A percentile compares a stretch with the other conserved stretches of the same genome.
These are phyloP conservation scores for Malus sieversii DNA, from an alignment of 306 rosid genomes.

Conservation along the genomic window DNA sequence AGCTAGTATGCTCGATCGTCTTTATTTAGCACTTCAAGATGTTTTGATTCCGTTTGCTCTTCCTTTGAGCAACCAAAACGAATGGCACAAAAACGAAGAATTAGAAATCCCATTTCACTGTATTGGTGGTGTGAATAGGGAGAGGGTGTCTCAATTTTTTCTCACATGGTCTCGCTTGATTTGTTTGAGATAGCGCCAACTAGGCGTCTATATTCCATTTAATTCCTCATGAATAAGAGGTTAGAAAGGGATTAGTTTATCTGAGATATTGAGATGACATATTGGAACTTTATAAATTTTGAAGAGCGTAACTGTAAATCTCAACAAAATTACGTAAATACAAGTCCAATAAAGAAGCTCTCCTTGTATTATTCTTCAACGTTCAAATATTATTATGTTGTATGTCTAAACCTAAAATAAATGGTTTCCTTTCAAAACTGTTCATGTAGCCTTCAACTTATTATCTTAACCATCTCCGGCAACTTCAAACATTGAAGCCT, in stretches of 20 bases:
- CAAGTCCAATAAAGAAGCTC: not conserved
- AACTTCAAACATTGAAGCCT: constrained; percentile 67
- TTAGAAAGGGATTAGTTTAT: not conserved
- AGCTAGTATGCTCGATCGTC: not conserved
- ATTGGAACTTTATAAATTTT: not conserved
- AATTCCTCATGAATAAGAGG: not conserved
- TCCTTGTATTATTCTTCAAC: constrained; percentile 17
- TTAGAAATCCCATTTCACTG: not conserved
- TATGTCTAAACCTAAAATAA: constrained; percentile 11
- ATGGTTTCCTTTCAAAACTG: constrained; percentile 13
- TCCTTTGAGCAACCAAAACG: not conserved
- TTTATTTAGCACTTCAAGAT: not conserved
- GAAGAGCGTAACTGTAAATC: not conserved
- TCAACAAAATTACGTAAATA: not conserved
- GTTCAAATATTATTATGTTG: constrained; percentile 9
- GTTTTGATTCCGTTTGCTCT: not conserved
- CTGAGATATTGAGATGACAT: not conserved
- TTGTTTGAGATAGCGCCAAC: not conserved
- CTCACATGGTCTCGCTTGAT: not conserved
- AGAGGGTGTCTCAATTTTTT: no score
- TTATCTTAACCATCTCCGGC: constrained; percentile 2
- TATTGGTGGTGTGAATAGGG: not conserved
- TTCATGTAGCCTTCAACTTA: not conserved
- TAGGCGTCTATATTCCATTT: not conserved
- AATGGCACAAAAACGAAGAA: not conserved